These are phyloP conservation scores for Flaveria sonorensis DNA, from an alignment of 129 eudicot genomes.

Conservation along the genomic window DNA sequence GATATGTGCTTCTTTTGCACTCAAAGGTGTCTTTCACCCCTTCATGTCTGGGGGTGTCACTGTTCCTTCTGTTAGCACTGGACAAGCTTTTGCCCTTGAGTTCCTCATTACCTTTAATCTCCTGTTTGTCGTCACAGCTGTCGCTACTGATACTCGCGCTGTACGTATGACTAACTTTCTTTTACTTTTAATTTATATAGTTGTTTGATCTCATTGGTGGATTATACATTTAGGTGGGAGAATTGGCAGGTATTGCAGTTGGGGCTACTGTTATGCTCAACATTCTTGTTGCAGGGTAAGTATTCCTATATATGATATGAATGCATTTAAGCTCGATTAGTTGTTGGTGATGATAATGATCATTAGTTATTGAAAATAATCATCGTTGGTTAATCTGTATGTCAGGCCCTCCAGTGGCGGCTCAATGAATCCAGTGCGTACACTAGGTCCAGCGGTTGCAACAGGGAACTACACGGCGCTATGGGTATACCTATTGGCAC, in stretches of 20 bases:
- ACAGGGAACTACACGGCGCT: constrained; percentile 73
- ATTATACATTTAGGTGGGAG: constrained; percentile 69
- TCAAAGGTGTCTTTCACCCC: constrained; percentile 75
- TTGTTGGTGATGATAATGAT: too few species aligned
- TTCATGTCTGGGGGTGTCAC: constrained; percentile 91
- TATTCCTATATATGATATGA: neutral
- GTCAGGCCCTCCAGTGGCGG: constrained; percentile 85
- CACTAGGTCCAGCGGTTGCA: constrained; percentile 91
- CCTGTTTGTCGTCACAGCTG: constrained; percentile 85
- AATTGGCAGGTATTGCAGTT: constrained; percentile 86
- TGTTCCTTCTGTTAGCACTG: constrained; percentile 63
- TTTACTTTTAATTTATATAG: neutral
- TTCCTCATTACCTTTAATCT: constrained; percentile 77
- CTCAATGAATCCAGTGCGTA: constrained; percentile 91
- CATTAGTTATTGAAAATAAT: neutral
- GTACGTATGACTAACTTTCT: constrained; percentile 36
- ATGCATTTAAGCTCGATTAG: neutral
- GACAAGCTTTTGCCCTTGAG: constrained; percentile 87
- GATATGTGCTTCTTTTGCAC: constrained; percentile 80
- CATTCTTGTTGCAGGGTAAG: constrained; percentile 91
- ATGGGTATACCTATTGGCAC: constrained; percentile 90
- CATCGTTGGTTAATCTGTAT: neutral
- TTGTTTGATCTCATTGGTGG: neutral
- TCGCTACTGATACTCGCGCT: constrained; percentile 92
- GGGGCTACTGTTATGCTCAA: constrained; percentile 94